Conservation (phyloP, 768 basidiomycete species). For the Neoboletus brunneissimus region DNA sequence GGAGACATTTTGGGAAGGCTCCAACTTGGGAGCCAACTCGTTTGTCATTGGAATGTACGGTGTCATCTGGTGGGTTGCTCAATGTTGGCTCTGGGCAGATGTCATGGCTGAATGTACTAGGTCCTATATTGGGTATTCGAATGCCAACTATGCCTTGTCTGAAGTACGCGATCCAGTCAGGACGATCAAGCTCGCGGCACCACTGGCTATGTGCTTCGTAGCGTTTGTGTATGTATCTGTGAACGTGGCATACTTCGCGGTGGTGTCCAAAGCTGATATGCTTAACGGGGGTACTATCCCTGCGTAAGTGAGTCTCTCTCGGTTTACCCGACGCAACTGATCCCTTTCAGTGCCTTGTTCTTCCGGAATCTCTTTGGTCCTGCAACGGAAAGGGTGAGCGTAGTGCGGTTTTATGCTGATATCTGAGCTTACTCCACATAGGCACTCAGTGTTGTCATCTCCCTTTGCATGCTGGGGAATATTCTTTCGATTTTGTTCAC, state of each 20-base stretch:
- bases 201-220: slow-evolving; percentile 60
- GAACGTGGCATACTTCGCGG: slow-evolving; percentile 73
- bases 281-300: slow-evolving; percentile 60
- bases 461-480: slow-evolving; percentile 64
- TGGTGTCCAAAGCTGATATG: slow-evolving; percentile 68
- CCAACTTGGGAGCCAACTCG: slow-evolving; percentile 51
- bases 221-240: slow-evolving; percentile 59
- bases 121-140: slow-evolving; percentile 72
- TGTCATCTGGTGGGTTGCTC: slow-evolving; percentile 57
- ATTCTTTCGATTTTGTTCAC: slow-evolving; percentile 61
- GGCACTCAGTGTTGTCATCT: slow-evolving; percentile 60
- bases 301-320: slow-evolving; percentile 45
- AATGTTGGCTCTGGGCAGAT: background rate
- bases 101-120: slow-evolving; percentile 31
- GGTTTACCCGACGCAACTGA: background rate
- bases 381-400: slow-evolving; percentile 52
- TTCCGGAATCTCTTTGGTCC: slow-evolving; percentile 72
- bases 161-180: slow-evolving; percentile 62
- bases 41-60: slow-evolving; percentile 64
- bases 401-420: background rate
- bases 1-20: slow-evolving; percentile 63
- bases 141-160: slow-evolving; percentile 71
- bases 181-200: slow-evolving; percentile 61
- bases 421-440: slow-evolving; percentile 24
- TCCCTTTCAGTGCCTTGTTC: slow-evolving; percentile 53